phyloP scores from a whole-genome alignment of 2,329 filamentous ascomycete genomes.

The Domatiomyces globalis region DNA sequence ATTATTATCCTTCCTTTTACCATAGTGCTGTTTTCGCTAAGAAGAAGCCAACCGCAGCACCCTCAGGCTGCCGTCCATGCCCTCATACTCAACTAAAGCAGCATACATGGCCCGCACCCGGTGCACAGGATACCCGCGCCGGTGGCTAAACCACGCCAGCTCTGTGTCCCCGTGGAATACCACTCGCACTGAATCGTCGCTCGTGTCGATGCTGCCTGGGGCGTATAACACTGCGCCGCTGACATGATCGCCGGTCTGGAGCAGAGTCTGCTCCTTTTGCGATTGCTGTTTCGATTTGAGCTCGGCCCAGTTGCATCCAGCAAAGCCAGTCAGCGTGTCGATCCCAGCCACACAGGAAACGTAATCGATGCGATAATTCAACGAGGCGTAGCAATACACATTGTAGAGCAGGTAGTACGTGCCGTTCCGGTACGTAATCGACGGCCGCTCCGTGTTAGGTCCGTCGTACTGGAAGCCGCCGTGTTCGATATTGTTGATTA shows the following conservation, averaged over 20 bases:
- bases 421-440: conserved; percentile 1
- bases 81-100: conserved; percentile 5
- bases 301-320: conserved; percentile 7
- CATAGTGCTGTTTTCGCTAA: no score
- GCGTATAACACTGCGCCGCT: conserved; percentile 4
- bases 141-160: no score
- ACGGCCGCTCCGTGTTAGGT: conserved; percentile 6
- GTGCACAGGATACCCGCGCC: not conserved
- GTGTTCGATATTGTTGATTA: conserved; percentile 5
- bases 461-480: conserved; percentile 6
- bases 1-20: not conserved
- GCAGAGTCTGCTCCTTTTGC: conserved; percentile 4
- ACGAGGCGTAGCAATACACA: conserved; percentile 8
- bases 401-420: conserved; percentile 12
- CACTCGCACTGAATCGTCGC: conserved; percentile 1
- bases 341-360: conserved; percentile 7
- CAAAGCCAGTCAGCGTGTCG: conserved; percentile 6
- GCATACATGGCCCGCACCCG: conserved; percentile 11
- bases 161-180: no score
- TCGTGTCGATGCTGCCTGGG: conserved; percentile 11
- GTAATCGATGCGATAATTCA: conserved; percentile 8
- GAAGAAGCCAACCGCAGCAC: not conserved
- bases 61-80: not conserved
- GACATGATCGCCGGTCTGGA: conserved; percentile 7
- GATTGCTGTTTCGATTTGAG: conserved; percentile 6